Evolutionary conservation across 2,329 filamentous ascomycete genomes (phyloP).

Genomic region (Fusarium compactum): DNA sequence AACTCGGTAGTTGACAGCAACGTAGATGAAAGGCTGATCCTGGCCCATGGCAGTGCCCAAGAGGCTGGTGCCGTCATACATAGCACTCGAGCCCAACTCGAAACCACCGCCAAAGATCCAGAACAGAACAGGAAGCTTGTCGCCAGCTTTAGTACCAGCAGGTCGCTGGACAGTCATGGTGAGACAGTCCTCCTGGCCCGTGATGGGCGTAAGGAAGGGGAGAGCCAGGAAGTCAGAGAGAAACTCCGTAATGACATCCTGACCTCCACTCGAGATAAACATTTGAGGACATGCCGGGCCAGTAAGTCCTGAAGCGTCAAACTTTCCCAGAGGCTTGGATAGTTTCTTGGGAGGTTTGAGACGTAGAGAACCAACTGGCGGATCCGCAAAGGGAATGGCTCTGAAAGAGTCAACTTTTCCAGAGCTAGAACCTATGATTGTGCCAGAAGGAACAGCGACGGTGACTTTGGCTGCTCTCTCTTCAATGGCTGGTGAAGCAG

Average conservation of each 20-base stretch:
- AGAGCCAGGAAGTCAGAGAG: constrained; percentile 64
- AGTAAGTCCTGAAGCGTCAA: constrained; percentile 66
- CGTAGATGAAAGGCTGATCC: constrained; percentile 73
- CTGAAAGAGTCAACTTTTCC: constrained; percentile 74
- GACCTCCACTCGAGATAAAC: constrained; percentile 64
- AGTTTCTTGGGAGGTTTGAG: constrained; percentile 75
- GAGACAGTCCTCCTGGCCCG: constrained; percentile 73
- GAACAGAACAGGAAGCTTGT: constrained; percentile 74
- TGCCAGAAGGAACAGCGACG: constrained; percentile 68
- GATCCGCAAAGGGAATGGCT: constrained; percentile 80
- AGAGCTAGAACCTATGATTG: constrained; percentile 62
- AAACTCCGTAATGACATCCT: constrained; percentile 57
- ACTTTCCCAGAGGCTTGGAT: constrained; percentile 67
- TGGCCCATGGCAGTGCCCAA: constrained; percentile 58
- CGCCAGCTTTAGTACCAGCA: constrained; percentile 62
- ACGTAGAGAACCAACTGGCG: constrained; percentile 74
- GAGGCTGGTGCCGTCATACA: constrained; percentile 65
- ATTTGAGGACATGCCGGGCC: constrained; percentile 80
- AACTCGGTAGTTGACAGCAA: constrained; percentile 82
- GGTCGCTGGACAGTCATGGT: constrained; percentile 72
- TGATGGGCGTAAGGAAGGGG: constrained; percentile 68
- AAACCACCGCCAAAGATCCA: constrained; percentile 80
- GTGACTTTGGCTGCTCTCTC: constrained; percentile 61
- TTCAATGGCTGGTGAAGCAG: constrained; percentile 50
- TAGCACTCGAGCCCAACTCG: constrained; percentile 63